Evolutionary conservation across 2,329 filamentous ascomycete genomes (phyloP), one percentile per base, ranked within the genome.

Genomic region (Decorospora gaudefroyi): DNA sequence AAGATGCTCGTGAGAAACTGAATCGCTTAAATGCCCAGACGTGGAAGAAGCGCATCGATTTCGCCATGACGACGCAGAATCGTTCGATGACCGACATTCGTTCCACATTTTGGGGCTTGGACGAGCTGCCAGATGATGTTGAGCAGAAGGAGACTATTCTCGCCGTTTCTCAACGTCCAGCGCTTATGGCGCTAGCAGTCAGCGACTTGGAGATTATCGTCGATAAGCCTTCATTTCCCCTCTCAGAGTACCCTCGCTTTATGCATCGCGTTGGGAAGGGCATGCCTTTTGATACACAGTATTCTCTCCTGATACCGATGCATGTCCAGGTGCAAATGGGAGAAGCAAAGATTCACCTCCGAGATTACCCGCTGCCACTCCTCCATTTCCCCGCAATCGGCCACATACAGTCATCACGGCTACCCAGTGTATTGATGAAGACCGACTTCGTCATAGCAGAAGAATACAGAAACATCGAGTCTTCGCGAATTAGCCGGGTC

Each of bases 401-500:
- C 48, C 76, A 84, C 11, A 86, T 85, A 0, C 92, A 97, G 65
- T 88, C 90, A 1, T 81, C 86, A 4, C 83, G 88, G 42, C 72
- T 91, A 21, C 85, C 88, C n/a, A 87, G 90, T 36, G 82, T 95
- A 66, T 90, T 88, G 1, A 75, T 99, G 39, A 87, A 84, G 56
- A 88, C 91, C 1, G 89, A 99, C 63, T 96, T 99, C 66, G 91
- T 99, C 4, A 86, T 99, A 49, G 95, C 90, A 0, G 93, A 99
- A 72, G 95, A 99, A 67, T 96, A 85, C 59, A 82, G 90, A 49
- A 88, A 90, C 13, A 72, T 82, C 10, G 84, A 92, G 65, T 95
- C 91, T 2, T 87, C 85, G 2, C 82, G 92, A 23, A 82, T 87
- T 57, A 87, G 95, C 37, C 80, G 83, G 47, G 87, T 99, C 10